Evolutionary conservation across 768 basidiomycete species (phyloP), one percentile per base, ranked within the genome.

Genomic region (Amanita rubescens): DNA sequence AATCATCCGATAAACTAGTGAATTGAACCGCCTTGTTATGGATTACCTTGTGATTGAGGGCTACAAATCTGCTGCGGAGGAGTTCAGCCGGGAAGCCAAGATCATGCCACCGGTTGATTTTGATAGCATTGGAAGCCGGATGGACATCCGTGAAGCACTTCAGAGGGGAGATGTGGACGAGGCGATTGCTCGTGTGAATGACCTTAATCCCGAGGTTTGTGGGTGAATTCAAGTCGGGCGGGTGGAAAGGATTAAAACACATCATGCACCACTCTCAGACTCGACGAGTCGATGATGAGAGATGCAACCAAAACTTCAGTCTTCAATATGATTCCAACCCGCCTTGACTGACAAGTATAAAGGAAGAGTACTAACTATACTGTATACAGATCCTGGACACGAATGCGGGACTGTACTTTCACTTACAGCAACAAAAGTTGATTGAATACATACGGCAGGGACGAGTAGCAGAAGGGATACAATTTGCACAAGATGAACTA

Each of bases 251-350:
- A 95, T 95, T 94, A 86, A 74, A 91, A 62, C n/a, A 67, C 81
- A 86, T 88, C 91, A 96, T 96, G 94, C 94, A 96, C 94, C 94
- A 95, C 92, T 85, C 94, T 81, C 77, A 96, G 84, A 74, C 84
- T 77, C 71, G 63, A 53, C 67, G 73, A 81, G 87, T 81, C 86
- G 77, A 73, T 93, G 93, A 90, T 85, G 94, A 94, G 68, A 82
- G 63, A 67, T 61, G 68, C 74, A 75, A 69, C 79, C 76, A 76
- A 82, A 86, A 85, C 87, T 90, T 89, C 87, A 90, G 89, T 91
- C 87, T 91, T 91, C 86, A 90, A 90, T 87, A 91, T 93, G 89
- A 91, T 78, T 71, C 60, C n/a, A n/a, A 59, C 62, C 61, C 60
- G 61, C 65, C 17, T 39, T 46, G 55, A 60, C 53, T 60, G 35